Evolutionary conservation across 2,329 filamentous ascomycete genomes (phyloP), one percentile per base, ranked within the genome.

Genomic region (Ceratocystis destructans): DNA sequence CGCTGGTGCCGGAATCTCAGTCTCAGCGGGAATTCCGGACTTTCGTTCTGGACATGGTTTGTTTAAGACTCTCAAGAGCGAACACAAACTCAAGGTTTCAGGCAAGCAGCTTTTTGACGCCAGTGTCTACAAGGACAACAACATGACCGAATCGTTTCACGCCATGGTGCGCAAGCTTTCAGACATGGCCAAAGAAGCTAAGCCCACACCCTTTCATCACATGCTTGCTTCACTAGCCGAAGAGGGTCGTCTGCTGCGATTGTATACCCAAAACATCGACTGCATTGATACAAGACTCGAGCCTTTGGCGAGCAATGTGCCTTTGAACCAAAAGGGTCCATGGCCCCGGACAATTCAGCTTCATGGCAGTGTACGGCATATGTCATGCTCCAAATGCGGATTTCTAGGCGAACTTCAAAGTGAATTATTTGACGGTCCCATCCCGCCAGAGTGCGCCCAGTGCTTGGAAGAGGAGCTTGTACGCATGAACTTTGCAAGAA

Each of bases 221-320:
- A 83, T 99, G 75, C 82, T 99, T 55, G 94, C 94, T 61, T 93
- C 91, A 2, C 80, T 99, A 25, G 90, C 93, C 3, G 83, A 89
- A 67, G 91, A 97, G 76, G 89, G 88, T 55, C 89, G 94, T 22
- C 78, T 99, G 28, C 79, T 96, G 73, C 89, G 94, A 55, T 82
- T 99, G 5, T 99, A 99, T 75, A 93, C 90, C 2, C 94, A 99
- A 73, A 99, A 99, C 71, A 93, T 99, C 44, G 94, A 99, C 76
- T 90, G 92, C 67, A 88, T 99, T 70, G 94, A 99, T 72, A 94
- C 90, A 0, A 83, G 85, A 6, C 82, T 99, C 75, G 79, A 85
- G 61, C 92, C 93, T 2, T 79, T 99, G 7, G 81, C 83, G 31
- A 97, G 94, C 0, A 82, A 83, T 64, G 86, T 96, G 1, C 94